Percentiles rank a stretch among this genome's conserved stretches.
Conservation (phyloP, 345 rosid genomes). For the Barbarea vulgaris region DNA sequence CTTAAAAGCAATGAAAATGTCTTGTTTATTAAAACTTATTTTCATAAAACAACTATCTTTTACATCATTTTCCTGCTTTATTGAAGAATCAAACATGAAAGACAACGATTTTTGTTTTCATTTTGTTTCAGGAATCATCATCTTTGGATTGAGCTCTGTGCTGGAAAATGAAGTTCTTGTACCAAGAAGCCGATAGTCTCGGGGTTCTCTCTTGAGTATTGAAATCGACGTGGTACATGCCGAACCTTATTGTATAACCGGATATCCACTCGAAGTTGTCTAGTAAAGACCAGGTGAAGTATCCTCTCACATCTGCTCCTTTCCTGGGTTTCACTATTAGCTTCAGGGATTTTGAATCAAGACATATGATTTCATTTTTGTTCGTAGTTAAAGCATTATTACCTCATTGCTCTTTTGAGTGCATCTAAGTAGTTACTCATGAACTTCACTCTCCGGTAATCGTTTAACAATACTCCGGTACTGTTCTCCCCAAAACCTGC, state of each 20-base stretch:
- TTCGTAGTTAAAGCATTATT: conserved; percentile 1
- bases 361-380: not conserved
- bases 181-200: conserved; percentile 68
- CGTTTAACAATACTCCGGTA: conserved; percentile 41
- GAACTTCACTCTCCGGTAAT: conserved; percentile 56
- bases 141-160: conserved; percentile 36
- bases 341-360: conserved; percentile 2
- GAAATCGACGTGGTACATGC: conserved; percentile 62
- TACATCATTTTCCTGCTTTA: not conserved
- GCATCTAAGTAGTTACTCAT: conserved; percentile 55
- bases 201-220: conserved; percentile 60
- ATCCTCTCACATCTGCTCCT: conserved; percentile 81
- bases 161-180: conserved; percentile 48
- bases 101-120: not conserved
- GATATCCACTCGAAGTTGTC: conserved; percentile 77
- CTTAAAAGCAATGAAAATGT: not conserved
- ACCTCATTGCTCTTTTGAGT: conserved; percentile 57
- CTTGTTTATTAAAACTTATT: conserved; percentile 3
- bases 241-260: conserved; percentile 62
- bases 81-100: not conserved
- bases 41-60: not conserved
- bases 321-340: conserved; percentile 45
- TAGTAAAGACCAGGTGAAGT: conserved; percentile 73
- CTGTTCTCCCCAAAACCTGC: conserved; percentile 55
- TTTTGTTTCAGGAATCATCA: conserved; percentile 26